phyloP scores from a whole-genome alignment of 2,329 filamentous ascomycete genomes.

The Coleophoma crateriformis region DNA sequence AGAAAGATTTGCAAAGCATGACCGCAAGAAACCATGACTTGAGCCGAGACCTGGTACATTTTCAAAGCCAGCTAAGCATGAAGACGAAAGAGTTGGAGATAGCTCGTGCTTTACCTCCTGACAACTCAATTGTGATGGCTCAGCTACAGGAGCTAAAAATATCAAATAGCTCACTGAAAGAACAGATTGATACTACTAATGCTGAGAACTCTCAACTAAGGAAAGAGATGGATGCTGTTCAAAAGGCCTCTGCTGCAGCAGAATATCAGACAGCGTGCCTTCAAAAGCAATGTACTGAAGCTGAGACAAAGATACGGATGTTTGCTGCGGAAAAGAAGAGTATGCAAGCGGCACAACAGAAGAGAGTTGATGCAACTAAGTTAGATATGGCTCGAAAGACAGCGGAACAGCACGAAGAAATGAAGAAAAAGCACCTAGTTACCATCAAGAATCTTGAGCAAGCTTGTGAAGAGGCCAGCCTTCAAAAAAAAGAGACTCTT shows the following conservation, averaged over 20 bases:
- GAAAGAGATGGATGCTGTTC: constrained; percentile 6
- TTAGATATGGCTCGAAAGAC: constrained; percentile 10
- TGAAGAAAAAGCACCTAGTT: background rate
- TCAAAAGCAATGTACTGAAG: constrained; percentile 5
- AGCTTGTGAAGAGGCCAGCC: too few relatives aligned
- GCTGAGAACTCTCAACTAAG: constrained; percentile 21
- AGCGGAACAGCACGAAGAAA: background rate
- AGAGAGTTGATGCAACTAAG: constrained; percentile 5
- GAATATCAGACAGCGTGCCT: constrained; percentile 8
- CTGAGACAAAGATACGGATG: constrained; percentile 17
- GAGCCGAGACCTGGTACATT: constrained; percentile 10
- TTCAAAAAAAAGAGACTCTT: too few relatives aligned
- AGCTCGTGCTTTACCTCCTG: constrained; percentile 9
- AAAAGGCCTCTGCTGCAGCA: constrained; percentile 2
- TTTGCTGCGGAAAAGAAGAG: constrained; percentile 21
- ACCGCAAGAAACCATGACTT: constrained; percentile 9
- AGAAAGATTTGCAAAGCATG: constrained; percentile 8
- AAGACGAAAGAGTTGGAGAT: constrained; percentile 16
- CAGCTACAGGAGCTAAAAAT: constrained; percentile 16
- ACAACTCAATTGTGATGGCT: constrained; percentile 11
- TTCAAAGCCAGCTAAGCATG: constrained; percentile 8
- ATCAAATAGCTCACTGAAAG: constrained; percentile 14
- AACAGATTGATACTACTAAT: constrained; percentile 25
- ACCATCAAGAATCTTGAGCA: constrained; percentile 3
- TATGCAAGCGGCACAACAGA: constrained; percentile 1